Base-by-base conservation (phyloP, 129 eudicot species). In the Tagetes patula region DNA sequence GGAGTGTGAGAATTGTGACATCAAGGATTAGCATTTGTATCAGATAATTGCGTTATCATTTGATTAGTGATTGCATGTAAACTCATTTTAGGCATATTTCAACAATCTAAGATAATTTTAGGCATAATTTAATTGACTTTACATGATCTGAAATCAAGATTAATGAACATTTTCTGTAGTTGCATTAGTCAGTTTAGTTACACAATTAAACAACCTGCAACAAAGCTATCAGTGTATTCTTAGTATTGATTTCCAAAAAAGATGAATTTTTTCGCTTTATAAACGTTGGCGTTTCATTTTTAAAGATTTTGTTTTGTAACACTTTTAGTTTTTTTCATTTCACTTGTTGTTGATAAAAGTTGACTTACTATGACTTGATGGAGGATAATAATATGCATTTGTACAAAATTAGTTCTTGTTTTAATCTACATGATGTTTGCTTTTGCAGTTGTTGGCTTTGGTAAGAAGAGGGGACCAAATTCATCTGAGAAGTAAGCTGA, bases 401-500 rank as follows among this genome's bases (percentile, higher is more conserved):
- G 27, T 20, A 20, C 27, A 56, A 59, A 0, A 10, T 60, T 60
- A 31, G 40, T 14, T 59, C 1, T 6, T 39, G 7, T 59, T 59
- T 32, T 58, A 6, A 58, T 42, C 0, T 33, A 11, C 66, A 10
- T 60, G 34, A 33, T 61, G n/a, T 11, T 60, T 60, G 42, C 1
- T 60, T 34, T 36, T 61, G 67, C 43, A 61, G 67, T 61, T 34
- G 67, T 61, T 61, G 67, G 67, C 34, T 61, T 61, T 36, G 67
- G 67, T 61, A 61, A 61, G 67, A 61, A 61, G 67, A 61, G 67
- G 67, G 67, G 67, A 43, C 67, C 67, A 4, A 61, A 61, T 12
- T 61, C 67, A 36, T 61, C 67, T 4, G 67, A 61, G 45, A 61
- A 61, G 67, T 61, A 33, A 59, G 65, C 3, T 58, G 65, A 4